These are phyloP conservation scores for Kodamaea laetipori DNA, from an alignment of 805 yeast genomes.

Conservation along the genomic window DNA sequence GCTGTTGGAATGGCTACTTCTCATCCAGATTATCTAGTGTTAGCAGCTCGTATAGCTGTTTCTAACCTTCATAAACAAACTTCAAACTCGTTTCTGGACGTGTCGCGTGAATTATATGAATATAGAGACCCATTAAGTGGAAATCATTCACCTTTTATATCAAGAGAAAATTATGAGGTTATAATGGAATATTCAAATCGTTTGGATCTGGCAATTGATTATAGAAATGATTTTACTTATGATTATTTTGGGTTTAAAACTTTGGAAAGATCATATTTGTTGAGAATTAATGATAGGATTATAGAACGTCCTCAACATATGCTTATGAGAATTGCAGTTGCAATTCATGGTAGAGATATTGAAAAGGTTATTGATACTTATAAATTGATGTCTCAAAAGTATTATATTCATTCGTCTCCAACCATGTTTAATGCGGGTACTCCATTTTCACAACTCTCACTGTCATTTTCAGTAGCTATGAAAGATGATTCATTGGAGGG, in stretches of 20 bases:
- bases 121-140: slow-evolving; percentile 83
- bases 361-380: slow-evolving; percentile 56
- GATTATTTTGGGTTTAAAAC: slow-evolving; percentile 65
- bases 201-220: slow-evolving; percentile 48
- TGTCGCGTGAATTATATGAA: slow-evolving; percentile 67
- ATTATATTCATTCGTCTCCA: slow-evolving; percentile 94
- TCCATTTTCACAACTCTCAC: slow-evolving; percentile 79
- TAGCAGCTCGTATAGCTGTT: slow-evolving; percentile 95
- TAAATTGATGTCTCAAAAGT: slow-evolving; percentile 78
- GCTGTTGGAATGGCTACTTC: slow-evolving; percentile 97
- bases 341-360: slow-evolving; percentile 59
- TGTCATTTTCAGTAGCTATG: slow-evolving; percentile 90
- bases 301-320: slow-evolving; percentile 65
- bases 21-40: slow-evolving; percentile 95
- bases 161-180: slow-evolving; percentile 42
- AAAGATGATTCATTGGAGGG: slow-evolving; percentile 95
- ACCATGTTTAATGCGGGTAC: slow-evolving; percentile 94
- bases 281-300: slow-evolving; percentile 55
- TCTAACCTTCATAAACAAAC: slow-evolving; percentile 95
- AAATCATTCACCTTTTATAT: slow-evolving; percentile 50
- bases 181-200: slow-evolving; percentile 42
- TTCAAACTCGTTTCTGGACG: slow-evolving; percentile 79
- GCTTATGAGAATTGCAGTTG: slow-evolving; percentile 63
- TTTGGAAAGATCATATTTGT: slow-evolving; percentile 57
- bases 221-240: slow-evolving; percentile 54